These are phyloP conservation scores for Porodaedalea pini DNA, from an alignment of 1,284 basidiomycete genomes.

Conservation along the genomic window DNA sequence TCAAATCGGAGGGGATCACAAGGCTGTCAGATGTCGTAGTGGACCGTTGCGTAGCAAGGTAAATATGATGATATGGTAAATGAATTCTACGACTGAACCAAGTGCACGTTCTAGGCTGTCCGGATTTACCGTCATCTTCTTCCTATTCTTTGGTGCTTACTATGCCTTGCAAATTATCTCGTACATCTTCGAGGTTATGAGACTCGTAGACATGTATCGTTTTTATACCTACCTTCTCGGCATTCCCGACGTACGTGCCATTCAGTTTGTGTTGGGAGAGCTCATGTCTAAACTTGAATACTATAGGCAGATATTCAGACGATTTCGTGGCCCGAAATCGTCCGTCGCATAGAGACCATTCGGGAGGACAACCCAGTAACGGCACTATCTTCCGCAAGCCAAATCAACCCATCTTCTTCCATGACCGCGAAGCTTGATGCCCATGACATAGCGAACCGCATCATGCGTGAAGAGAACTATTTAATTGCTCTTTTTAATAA, in stretches of 20 bases:
- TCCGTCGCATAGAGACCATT: constrained; percentile 82
- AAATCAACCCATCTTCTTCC: constrained; percentile 40
- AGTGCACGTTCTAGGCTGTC: constrained; percentile 71
- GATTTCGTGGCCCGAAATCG: constrained; percentile 94
- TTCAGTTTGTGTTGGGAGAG: constrained; percentile 25
- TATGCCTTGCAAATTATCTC: constrained; percentile 73
- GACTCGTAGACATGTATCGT: constrained; percentile 87
- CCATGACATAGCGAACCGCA: constrained; percentile 94
- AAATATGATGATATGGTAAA: constrained; percentile 29
- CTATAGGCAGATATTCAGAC: constrained; percentile 91
- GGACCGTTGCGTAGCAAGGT: constrained; percentile 78
- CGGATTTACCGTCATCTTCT: constrained; percentile 77
- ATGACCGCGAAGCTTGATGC: constrained; percentile 85
- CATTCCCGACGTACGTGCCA: constrained; percentile 73
- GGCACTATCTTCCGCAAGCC: constrained; percentile 67
- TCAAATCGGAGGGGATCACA: constrained; percentile 59
- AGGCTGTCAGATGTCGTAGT: constrained; percentile 80
- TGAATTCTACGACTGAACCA: constrained; percentile 17
- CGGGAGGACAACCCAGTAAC: constrained; percentile 89
- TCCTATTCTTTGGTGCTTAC: constrained; percentile 75
- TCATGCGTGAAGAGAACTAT: constrained; percentile 98
- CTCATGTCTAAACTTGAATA: constrained; percentile 2
- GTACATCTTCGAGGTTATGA: constrained; percentile 62
- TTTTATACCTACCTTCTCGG: constrained; percentile 82
- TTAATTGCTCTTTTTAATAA: constrained; percentile 98